Evolutionary conservation across 2,329 filamentous ascomycete species (phyloP), one percentile per base, ranked within the genome.

Genomic region (Niveomyces coronatus): DNA sequence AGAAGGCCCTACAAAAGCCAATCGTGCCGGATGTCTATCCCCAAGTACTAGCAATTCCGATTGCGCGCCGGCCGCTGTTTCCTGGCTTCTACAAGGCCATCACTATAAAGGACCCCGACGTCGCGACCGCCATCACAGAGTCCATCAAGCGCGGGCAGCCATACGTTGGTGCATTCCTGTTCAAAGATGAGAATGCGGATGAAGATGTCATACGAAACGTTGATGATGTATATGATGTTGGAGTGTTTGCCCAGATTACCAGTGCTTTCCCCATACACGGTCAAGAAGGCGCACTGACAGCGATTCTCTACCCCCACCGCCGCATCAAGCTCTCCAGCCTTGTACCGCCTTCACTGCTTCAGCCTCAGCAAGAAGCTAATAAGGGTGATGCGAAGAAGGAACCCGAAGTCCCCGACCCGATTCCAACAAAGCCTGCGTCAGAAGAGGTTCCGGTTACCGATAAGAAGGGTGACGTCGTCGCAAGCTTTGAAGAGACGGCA

Each of bases 21-120:
- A 76, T 82, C 3, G 82, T 96, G 11, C 91, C 91, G 11, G 91
- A 98, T 44, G 80, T 95, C 30, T 98, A 98, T 57, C 91, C 91
- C 4, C 91, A 96, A 57, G 88, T 98, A 39, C 85, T 98, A 73
- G 89, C 89, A 3, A 94, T 98, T 40, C 91, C 91, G 7, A 95
- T 98, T 52, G 84, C 86, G 19, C 87, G 93, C 58, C 75, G 91
- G 37, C 91, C 91, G 9, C 67, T 98, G 10, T 98, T 96, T 62
- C 91, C 91, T 1, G 91, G 91, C 2, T 98, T 96, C 62, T 98
- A 98, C 68, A 98, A 98, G 63, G 89, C 91, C 9, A 91, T 98
- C 49, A 98, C 89, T 4, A 94, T 98, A 49, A 82, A 85, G 55
- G 87, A 98, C 53, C 85, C 84, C 14, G 84, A 91, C 50, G 91